Conservation (phyloP, 257 asterid species). For the Jasminum sambac region DNA sequence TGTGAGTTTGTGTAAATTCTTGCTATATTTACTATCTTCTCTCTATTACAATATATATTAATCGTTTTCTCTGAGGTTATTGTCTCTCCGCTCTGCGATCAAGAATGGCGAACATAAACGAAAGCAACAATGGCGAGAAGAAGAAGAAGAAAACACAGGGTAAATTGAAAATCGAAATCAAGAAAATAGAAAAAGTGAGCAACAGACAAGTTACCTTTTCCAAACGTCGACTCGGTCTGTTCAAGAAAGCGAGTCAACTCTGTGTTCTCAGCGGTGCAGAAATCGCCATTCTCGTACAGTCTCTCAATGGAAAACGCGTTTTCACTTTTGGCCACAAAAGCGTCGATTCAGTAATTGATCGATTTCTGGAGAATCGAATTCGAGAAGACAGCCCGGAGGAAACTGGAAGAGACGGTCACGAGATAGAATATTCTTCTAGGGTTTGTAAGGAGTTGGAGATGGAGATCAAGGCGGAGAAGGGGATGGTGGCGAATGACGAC, state of each 20-base stretch:
- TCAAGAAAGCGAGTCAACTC: constrained; percentile 47
- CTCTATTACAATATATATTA: too few relatives aligned
- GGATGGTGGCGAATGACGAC: neutral
- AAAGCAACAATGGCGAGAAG: too few relatives aligned
- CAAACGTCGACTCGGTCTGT: constrained; percentile 44
- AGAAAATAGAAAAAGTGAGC: constrained; percentile 41
- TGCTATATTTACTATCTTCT: too few relatives aligned
- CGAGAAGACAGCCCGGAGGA: too few relatives aligned
- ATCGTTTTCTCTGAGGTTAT: too few relatives aligned
- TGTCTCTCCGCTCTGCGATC: too few relatives aligned
- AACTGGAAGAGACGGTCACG: too few relatives aligned
- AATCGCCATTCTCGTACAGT: constrained; percentile 37
- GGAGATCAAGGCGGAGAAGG: too few relatives aligned
- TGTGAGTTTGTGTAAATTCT: too few relatives aligned
- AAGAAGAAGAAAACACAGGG: neutral
- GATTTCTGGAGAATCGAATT: neutral
- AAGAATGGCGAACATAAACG: too few relatives aligned
- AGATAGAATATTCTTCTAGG: too few relatives aligned
- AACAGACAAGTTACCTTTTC: constrained; percentile 47
- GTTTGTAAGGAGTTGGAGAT: constrained; percentile 31
- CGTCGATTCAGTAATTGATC: constrained; percentile 29
- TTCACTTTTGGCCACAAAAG: constrained; percentile 43
- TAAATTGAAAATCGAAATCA: constrained; percentile 37
- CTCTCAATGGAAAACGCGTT: constrained; percentile 33
- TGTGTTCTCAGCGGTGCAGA: constrained; percentile 39